Evolutionary conservation across 352 stramenopile genomes (phyloP).

Genomic region (Aphanomyces invadans): DNA sequence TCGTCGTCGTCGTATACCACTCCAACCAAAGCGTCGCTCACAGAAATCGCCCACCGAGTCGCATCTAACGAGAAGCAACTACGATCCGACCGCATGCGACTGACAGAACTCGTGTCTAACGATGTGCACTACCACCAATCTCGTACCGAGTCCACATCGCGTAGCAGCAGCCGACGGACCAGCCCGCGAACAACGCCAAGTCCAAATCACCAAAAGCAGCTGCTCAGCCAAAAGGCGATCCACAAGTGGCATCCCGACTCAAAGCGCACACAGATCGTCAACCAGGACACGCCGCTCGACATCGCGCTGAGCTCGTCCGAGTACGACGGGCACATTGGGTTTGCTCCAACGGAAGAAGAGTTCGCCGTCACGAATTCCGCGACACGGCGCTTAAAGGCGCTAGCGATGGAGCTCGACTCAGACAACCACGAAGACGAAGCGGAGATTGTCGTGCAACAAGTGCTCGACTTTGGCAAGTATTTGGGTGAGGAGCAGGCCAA

Average conservation of each 20-base stretch:
- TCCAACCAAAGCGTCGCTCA: slow-evolving; percentile 31
- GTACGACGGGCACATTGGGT: slow-evolving; percentile 18
- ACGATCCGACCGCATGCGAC: slow-evolving; percentile 54
- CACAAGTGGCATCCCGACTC: slow-evolving; percentile 40
- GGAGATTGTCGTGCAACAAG: slow-evolving; percentile 68
- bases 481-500: slow-evolving; percentile 39
- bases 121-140: slow-evolving; percentile 52
- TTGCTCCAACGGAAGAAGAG: slow-evolving; percentile 14
- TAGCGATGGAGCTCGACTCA: slow-evolving; percentile 32
- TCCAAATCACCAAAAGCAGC: background rate
- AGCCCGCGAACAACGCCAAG: slow-evolving; percentile 2
- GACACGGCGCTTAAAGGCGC: slow-evolving; percentile 30
- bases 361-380: slow-evolving; percentile 10
- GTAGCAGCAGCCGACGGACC: background rate
- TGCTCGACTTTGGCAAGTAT: slow-evolving; percentile 51
- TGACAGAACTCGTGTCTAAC: slow-evolving; percentile 54
- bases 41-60: slow-evolving; percentile 28
- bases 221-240: slow-evolving; percentile 29
- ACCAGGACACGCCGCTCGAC: slow-evolving; percentile 26
- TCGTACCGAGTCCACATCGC: slow-evolving; percentile 14
- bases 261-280: slow-evolving; percentile 27
- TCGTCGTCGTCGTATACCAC: slow-evolving; percentile 14
- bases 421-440: slow-evolving; percentile 43
- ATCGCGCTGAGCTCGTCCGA: slow-evolving; percentile 20
- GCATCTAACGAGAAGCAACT: slow-evolving; percentile 17